Base-by-base conservation (phyloP, 2,329 filamentous ascomycete genomes). In the Blumeria hordei region DNA sequence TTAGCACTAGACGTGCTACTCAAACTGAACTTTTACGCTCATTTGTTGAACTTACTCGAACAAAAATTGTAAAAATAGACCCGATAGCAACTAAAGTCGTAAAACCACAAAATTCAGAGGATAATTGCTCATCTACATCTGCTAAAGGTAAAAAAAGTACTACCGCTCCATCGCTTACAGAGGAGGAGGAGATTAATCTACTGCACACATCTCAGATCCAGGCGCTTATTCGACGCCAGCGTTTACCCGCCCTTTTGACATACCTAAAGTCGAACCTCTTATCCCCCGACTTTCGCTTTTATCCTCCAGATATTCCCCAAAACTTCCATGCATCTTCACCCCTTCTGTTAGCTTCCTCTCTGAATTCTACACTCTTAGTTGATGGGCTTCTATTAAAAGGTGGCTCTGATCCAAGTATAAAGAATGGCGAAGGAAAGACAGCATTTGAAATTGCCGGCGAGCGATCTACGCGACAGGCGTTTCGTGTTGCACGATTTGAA, bases 1-100 rank as follows among this genome's bases (percentile, higher is more conserved):
- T 98, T 67, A 94, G 77, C 66, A 98, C 92, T 8, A 77, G 88
- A 11, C 75, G 92, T 56, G 87, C 92, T 0, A 98, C 92, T 0
- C 88, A 96, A 64, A 85, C 83, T 51, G 92, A 98, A 67, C 78
- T 98, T 0, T 92, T 96, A 83, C 79, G 90, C 41, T 84, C 84
- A 0, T 98, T 95, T 63, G 84, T 94, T 58, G 92, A 98, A 69
- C 74, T 98, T 35, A 98, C 92, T 0, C 75, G 92, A 14, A 75
- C 95, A 14, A 95, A 98, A 67, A 75, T 94, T 50, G 80, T 78
- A 52, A 82, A 85, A 58, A 76, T 96, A 33, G 76, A 85, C 56
- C 83, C 87, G 59, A 74, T 72, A 3, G 74, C 79, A 11, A 67
- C 81, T 6, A 69, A 70, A 16, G 67, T 67, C 6, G 69, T 76